Conservation (phyloP, 2,329 filamentous ascomycete species). For the Sporothrix pseudoabietina region DNA sequence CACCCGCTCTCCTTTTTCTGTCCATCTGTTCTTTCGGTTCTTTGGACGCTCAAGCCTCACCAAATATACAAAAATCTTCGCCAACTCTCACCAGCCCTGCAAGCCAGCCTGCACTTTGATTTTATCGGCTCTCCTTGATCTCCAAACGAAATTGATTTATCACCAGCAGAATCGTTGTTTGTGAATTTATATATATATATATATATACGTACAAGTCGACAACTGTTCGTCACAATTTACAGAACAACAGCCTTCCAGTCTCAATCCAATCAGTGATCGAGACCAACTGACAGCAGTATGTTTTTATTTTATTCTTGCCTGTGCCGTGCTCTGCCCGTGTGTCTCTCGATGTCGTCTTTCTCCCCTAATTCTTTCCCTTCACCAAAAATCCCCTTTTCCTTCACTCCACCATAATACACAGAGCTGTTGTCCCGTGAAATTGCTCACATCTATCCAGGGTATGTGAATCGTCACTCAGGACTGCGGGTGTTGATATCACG, state of each 20-base stretch:
- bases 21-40: not conserved
- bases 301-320: too few species aligned
- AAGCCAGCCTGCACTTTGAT: not conserved
- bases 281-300: too few species aligned
- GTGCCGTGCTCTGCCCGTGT: not conserved
- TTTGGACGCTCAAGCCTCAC: not conserved
- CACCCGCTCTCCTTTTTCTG: not conserved
- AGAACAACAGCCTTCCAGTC: not conserved
- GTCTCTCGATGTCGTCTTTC: too few species aligned
- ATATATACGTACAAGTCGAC: not conserved
- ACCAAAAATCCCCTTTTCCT: not conserved
- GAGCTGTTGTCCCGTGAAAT: not conserved
- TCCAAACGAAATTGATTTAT: not conserved
- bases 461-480: not conserved
- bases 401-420: not conserved
- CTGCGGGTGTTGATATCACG: not conserved
- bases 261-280: too few species aligned
- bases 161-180: not conserved
- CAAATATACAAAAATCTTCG: not conserved
- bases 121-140: not conserved
- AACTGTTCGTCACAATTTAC: not conserved
- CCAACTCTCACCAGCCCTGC: not conserved
- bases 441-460: not conserved
- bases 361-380: too few species aligned
- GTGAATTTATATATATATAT: not conserved